These are phyloP conservation scores for Hyaloperonospora brassicae DNA, from an alignment of 352 stramenopile genomes.

Conservation along the genomic window DNA sequence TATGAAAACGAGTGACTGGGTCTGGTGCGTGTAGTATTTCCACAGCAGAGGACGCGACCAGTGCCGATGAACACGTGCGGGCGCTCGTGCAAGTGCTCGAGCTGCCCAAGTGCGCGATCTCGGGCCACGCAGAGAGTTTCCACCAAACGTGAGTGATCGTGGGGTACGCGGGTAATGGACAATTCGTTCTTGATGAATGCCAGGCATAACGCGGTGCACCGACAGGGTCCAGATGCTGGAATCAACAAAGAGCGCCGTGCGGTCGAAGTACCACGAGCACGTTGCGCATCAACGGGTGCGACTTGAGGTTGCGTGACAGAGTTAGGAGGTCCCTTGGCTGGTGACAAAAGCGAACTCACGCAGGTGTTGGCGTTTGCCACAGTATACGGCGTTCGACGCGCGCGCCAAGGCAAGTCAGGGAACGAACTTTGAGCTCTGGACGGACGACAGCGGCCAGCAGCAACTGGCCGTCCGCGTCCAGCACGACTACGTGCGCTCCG, in stretches of 20 bases:
- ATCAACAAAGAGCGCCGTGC: constrained; percentile 57
- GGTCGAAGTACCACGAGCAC: constrained; percentile 44
- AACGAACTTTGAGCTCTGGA: constrained; percentile 43
- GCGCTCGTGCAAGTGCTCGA: constrained; percentile 29
- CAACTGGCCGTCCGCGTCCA: constrained; percentile 33
- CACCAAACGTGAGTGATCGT: constrained; percentile 28
- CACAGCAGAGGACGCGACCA: constrained; percentile 16
- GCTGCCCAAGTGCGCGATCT: constrained; percentile 34
- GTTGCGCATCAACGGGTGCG: constrained; percentile 36
- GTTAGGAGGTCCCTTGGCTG: too few species aligned
- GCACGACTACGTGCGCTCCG: constrained; percentile 38
- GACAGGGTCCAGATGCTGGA: constrained; percentile 50
- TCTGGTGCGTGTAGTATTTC: constrained; percentile 17
- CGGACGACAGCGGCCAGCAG: constrained; percentile 18
- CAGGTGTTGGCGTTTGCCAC: too few species aligned
- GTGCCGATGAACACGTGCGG: constrained; percentile 18
- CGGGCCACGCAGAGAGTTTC: constrained; percentile 34
- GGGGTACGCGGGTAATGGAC: neutral
- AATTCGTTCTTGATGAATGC: too few species aligned
- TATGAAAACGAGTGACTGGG: too few species aligned
- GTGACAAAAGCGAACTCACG: too few species aligned
- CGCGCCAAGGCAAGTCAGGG: constrained; percentile 33
- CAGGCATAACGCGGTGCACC: constrained; percentile 1
- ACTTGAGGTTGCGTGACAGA: neutral
- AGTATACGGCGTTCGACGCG: constrained; percentile 54